Conservation (phyloP, 371 early-diverging fungal genomes). For the Mortierella sp. region DNA sequence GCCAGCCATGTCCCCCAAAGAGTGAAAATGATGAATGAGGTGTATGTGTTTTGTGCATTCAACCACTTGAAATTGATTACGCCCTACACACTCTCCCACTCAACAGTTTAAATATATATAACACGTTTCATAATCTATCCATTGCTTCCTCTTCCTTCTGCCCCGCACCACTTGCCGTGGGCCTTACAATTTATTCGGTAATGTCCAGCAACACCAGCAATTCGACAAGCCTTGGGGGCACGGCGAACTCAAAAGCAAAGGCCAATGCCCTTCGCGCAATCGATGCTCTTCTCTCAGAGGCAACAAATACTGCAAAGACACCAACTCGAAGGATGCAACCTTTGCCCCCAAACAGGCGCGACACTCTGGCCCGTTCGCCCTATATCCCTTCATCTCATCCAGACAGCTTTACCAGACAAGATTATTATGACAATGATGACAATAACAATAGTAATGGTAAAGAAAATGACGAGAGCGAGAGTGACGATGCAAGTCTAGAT, state of each 20-base stretch:
- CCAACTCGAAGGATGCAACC: conserved; percentile 11
- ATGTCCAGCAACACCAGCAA: background rate
- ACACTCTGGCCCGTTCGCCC: conserved; percentile 11
- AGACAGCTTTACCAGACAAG: background rate
- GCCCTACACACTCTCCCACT: too few relatives aligned
- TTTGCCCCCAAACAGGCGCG: conserved; percentile 9
- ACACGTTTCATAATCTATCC: too few relatives aligned
- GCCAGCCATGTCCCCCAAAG: background rate
- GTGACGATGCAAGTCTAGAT: background rate
- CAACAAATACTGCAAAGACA: background rate
- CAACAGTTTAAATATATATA: too few relatives aligned
- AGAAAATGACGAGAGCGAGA: conserved; percentile 1
- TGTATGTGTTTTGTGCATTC: too few relatives aligned
- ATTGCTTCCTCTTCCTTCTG: background rate
- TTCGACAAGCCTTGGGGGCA: background rate
- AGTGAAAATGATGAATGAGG: too few relatives aligned
- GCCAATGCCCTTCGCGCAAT: conserved; percentile 13
- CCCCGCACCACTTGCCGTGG: background rate
- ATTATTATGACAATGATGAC: background rate
- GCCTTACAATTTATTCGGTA: background rate
- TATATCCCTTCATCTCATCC: conserved; percentile 5
- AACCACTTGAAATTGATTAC: too few relatives aligned
- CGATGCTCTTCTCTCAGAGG: conserved; percentile 19
- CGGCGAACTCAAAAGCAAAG: background rate
- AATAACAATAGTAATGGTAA: conserved; percentile 6